Conservation (phyloP, 1,284 basidiomycete species). For the Pulveroboletus sp. region DNA sequence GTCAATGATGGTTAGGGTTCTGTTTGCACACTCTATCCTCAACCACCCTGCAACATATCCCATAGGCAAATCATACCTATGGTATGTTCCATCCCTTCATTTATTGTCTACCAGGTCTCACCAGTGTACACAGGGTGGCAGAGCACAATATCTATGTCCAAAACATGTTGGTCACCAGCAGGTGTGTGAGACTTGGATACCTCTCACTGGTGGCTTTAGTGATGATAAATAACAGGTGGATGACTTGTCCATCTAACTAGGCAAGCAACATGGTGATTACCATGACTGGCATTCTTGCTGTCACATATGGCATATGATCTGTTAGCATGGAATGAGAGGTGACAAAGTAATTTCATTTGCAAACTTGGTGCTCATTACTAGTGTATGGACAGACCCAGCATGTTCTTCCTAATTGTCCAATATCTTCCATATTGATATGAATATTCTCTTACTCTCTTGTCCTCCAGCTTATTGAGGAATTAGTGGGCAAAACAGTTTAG, state of each 20-base stretch:
- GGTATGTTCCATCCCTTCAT: too few relatives aligned
- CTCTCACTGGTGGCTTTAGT: neutral
- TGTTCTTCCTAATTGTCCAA: conserved; percentile 41
- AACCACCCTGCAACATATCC: too few relatives aligned
- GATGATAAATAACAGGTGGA: conserved; percentile 45
- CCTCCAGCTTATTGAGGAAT: conserved; percentile 1
- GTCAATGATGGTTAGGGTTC: too few relatives aligned
- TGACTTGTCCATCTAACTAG: conserved; percentile 71
- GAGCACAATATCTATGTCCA: conserved; percentile 64
- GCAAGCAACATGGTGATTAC: conserved; percentile 61
- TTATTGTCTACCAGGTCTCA: too few relatives aligned
- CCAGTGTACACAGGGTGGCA: too few relatives aligned
- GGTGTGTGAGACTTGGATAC: conserved; percentile 36
- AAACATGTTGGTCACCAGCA: conserved; percentile 71
- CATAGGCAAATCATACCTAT: too few relatives aligned
- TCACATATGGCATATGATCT: conserved; percentile 14
- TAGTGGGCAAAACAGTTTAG: conserved; percentile 53
- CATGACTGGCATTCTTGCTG: conserved; percentile 52
- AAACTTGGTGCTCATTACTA: conserved; percentile 3
- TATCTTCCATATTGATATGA: neutral
- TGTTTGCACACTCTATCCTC: too few relatives aligned
- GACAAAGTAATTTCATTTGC: conserved; percentile 14
- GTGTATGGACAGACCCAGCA: conserved; percentile 25
- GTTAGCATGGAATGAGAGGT: conserved; percentile 42
- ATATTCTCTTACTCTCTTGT: neutral